These are phyloP conservation scores for Nicotiana undulata DNA, from an alignment of 257 asterid species.

Conservation along the genomic window DNA sequence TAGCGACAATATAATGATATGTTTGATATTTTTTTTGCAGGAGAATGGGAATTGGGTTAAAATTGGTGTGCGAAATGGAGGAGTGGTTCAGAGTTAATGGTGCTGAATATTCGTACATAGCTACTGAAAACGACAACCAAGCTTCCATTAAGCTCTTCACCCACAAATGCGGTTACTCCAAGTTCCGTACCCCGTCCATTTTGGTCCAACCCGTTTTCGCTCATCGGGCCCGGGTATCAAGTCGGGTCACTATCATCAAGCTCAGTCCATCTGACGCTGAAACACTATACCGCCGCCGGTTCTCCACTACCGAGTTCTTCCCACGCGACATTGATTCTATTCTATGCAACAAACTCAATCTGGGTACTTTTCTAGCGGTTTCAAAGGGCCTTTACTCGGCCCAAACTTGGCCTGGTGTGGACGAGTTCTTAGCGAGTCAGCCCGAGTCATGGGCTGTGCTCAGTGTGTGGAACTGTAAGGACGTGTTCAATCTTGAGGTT, in stretches of 20 bases:
- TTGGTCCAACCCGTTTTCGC: conserved; percentile 80
- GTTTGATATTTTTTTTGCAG: conserved; percentile 23
- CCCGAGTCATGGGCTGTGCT: conserved; percentile 88
- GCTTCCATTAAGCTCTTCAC: conserved; percentile 74
- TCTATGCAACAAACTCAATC: conserved; percentile 37
- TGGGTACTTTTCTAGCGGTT: conserved; percentile 70
- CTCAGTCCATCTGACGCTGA: conserved; percentile 59
- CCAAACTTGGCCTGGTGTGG: conserved; percentile 53
- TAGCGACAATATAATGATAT: background rate
- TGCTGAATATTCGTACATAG: conserved; percentile 79
- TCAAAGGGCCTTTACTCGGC: conserved; percentile 25
- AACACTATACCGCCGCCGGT: conserved; percentile 49
- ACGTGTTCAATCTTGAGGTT: conserved; percentile 66
- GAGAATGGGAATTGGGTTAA: conserved; percentile 77
- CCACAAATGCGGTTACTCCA: conserved; percentile 62
- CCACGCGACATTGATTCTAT: conserved; percentile 80
- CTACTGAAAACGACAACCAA: conserved; percentile 80
- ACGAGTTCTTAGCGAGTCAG: conserved; percentile 31
- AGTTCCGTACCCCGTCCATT: conserved; percentile 73
- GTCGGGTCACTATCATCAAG: conserved; percentile 31
- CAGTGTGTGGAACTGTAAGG: conserved; percentile 80
- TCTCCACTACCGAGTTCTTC: conserved; percentile 73
- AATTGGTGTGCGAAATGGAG: conserved; percentile 55
- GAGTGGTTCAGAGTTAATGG: conserved; percentile 70
- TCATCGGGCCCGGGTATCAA: conserved; percentile 33